phyloP scores from a whole-genome alignment of 2,329 filamentous ascomycete species.

The Westerdykella aurantiaca region DNA sequence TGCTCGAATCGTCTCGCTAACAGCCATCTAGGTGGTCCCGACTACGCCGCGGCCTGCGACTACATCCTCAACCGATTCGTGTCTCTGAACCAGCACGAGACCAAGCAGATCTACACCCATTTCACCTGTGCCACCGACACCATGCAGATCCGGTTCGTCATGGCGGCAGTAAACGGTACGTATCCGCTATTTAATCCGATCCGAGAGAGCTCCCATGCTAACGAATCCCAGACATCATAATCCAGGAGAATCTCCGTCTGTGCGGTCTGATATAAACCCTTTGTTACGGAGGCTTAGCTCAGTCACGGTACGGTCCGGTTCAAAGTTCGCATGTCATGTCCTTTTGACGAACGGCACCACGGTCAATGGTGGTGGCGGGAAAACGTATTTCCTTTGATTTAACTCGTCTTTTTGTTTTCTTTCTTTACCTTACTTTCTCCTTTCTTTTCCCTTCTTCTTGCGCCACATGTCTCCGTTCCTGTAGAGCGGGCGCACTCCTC shows the following conservation, averaged over 20 bases:
- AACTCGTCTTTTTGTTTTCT: too few species aligned
- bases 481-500: too few species aligned
- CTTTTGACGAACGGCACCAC: neutral
- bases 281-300: neutral
- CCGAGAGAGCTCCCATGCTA: conserved; percentile 30
- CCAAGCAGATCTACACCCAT: conserved; percentile 99
- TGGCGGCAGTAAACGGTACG: conserved; percentile 97
- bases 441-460: neutral
- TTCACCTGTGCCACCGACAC: conserved; percentile 99
- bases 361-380: neutral
- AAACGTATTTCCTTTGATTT: too few species aligned
- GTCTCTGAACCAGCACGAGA: conserved; percentile 96
- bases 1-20: conserved; percentile 5
- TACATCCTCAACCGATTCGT: conserved; percentile 99
- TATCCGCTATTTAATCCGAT: neutral
- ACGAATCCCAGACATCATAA: conserved; percentile 81
- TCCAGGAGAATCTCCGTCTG: conserved; percentile 96
- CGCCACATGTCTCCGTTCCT: neutral
- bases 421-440: neutral
- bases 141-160: conserved; percentile 98
- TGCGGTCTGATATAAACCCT: conserved; percentile 83
- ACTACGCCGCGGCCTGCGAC: conserved; percentile 93
- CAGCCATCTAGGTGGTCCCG: conserved; percentile 62
- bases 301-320: neutral
- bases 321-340: neutral